Evolutionary conservation across 768 basidiomycete species (phyloP).

Genomic region (Rubroboletus pulcherrimus): DNA sequence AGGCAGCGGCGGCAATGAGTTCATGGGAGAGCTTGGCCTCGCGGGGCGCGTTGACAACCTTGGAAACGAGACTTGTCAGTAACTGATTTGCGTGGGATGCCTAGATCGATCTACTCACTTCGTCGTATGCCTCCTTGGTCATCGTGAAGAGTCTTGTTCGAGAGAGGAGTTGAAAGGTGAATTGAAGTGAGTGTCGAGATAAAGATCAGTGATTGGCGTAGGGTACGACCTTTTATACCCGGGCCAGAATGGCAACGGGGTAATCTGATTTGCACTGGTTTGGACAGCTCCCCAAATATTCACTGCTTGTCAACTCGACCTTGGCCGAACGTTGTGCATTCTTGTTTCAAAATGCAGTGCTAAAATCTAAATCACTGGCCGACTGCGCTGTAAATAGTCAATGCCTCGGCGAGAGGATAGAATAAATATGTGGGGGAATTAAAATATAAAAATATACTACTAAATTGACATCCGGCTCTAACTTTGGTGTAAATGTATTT

Average conservation of each 20-base stretch:
- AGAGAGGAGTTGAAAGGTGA: background rate
- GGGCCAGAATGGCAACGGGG: slow-evolving; percentile 1
- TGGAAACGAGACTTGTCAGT: background rate
- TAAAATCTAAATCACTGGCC: no score
- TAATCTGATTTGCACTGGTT: slow-evolving; percentile 2
- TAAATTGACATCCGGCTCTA: no score
- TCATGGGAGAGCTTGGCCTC: slow-evolving; percentile 61
- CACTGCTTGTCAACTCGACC: background rate
- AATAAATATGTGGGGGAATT: no score
- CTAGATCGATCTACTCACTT: slow-evolving; percentile 13
- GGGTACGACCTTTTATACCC: slow-evolving; percentile 13
- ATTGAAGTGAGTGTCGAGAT: background rate
- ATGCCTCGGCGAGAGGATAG: no score
- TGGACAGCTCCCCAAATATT: background rate
- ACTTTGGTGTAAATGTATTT: background rate
- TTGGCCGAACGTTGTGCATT: no score
- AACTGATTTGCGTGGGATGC: background rate
- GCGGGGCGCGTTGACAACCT: slow-evolving; percentile 51
- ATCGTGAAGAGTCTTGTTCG: slow-evolving; percentile 7
- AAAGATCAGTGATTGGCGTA: slow-evolving; percentile 6
- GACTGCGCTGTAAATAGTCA: no score
- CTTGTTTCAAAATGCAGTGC: no score
- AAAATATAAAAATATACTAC: no score
- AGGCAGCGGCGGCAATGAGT: slow-evolving; percentile 62
- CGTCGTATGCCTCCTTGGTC: slow-evolving; percentile 13